Base-by-base conservation (phyloP, 176 grass and related monocot species). In the Musa schizocarpa region DNA sequence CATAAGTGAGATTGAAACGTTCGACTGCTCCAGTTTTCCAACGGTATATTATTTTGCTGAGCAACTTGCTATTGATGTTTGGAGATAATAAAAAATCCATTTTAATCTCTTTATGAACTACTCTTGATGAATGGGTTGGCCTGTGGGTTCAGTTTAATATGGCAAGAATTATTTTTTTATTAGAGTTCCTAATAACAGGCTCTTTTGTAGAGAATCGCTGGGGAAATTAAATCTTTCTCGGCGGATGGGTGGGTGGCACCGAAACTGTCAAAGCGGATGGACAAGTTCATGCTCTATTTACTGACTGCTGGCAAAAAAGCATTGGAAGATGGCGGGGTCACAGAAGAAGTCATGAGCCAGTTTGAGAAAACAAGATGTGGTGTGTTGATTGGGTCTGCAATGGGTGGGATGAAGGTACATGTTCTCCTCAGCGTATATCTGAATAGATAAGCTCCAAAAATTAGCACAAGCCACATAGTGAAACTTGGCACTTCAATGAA, bases 281-380 rank as follows among this genome's bases (percentile, higher is more conserved):
- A 99, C 81, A 99, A 95, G 75, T 99, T 99, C 85, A 99, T 99
- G 96, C 83, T 99, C 53, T 99, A 99, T 68, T 74, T 95, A 63
- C 88, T 99, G 75, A 99, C 85, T 70, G 96, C 96, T 66, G 96
- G 96, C 57, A 99, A 99, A 82, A 99, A 92, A 74, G 96, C 96
- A 68, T 63, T 99, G 25, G 84, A 92, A 85, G 80, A 99, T 69
- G 96, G 86, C 43, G 91, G 96, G 74, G 81, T 99, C 72, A 99
- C 91, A 3, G 90, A 92, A 79, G 96, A 95, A 75, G 21, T 99
- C 61, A 92, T 79, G 91, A 85, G 71, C 78, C 84, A 86, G 0
- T 70, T 99, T 75, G 96, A 99, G 67, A 99, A 99, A 87, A 94
- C 91, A 51, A 89, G 85, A 79, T 99, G 91, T 53, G 96, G 96